phyloP scores from a whole-genome alignment of 306 rosid genomes.

The Malus asiatica region DNA sequence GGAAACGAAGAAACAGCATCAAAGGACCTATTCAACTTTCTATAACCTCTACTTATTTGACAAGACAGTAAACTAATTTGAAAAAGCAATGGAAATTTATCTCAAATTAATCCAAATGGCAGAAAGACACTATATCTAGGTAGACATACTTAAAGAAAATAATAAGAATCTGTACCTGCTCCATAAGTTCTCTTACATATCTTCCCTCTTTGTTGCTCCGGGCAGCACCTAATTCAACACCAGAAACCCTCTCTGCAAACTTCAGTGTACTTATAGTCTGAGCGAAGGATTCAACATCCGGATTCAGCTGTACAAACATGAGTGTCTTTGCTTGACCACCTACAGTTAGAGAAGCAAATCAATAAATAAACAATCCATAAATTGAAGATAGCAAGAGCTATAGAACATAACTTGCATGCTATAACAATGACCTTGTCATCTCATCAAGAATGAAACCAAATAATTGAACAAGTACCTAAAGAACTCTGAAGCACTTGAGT shows the following conservation, averaged over 20 bases:
- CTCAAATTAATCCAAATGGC: background rate
- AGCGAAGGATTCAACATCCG: conserved; percentile 77
- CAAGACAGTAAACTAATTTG: background rate
- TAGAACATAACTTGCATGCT: background rate
- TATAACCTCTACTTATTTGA: background rate
- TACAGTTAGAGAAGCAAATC: conserved; percentile 23
- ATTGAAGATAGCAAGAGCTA: conserved; percentile 1
- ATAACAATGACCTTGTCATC: background rate
- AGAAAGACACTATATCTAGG: background rate
- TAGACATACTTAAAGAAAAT: background rate
- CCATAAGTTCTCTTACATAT: conserved; percentile 91
- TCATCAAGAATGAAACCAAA: conserved; percentile 5
- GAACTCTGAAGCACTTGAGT: conserved; percentile 98
- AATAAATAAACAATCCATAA: conserved; percentile 7
- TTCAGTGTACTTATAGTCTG: conserved; percentile 91
- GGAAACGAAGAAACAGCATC: background rate
- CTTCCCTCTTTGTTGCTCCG: conserved; percentile 96
- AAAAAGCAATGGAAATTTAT: background rate
- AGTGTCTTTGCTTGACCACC: conserved; percentile 99
- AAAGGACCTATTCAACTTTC: background rate
- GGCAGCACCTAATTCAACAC: conserved; percentile 96
- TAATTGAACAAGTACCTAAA: conserved; percentile 46
- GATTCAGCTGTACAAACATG: conserved; percentile 98
- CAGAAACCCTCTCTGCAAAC: conserved; percentile 99
- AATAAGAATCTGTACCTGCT: conserved; percentile 52